Conservation (phyloP, 78 protist species). For the Mantamonas sphyraenae region DNA sequence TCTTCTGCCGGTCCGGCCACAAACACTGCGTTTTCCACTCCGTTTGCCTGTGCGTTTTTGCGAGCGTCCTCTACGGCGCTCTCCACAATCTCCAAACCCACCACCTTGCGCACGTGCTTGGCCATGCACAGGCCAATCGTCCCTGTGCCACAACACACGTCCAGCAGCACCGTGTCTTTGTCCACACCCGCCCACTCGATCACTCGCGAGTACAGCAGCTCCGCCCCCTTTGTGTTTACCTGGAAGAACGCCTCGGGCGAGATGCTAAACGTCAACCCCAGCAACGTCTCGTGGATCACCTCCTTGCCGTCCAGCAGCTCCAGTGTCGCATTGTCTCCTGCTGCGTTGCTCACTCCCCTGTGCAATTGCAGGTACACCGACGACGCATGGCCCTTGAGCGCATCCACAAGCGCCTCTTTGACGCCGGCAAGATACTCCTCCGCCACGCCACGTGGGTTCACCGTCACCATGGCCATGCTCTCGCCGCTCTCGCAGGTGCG, state of each 20-base stretch:
- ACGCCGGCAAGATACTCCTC: slow-evolving; percentile 11
- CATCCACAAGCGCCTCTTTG: not conserved
- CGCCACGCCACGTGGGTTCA: slow-evolving; percentile 13
- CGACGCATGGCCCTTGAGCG: not conserved
- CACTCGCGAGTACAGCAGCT: slow-evolving; percentile 2
- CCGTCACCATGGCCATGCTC: slow-evolving; percentile 34
- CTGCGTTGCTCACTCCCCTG: too few species aligned
- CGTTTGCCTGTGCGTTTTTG: slow-evolving; percentile 57
- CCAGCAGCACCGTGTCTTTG: too few species aligned
- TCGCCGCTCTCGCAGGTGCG: not conserved
- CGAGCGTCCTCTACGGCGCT: slow-evolving; percentile 67
- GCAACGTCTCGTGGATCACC: not conserved
- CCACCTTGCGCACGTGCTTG: slow-evolving; percentile 27
- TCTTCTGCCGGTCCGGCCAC: slow-evolving; percentile 54
- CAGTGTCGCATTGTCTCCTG: too few species aligned
- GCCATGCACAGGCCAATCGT: slow-evolving; percentile 78
- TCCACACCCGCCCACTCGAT: slow-evolving; percentile 43
- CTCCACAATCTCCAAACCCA: slow-evolving; percentile 72
- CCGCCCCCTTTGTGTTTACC: slow-evolving; percentile 40
- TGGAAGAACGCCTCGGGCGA: slow-evolving; percentile 70
- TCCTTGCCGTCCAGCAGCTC: not conserved
- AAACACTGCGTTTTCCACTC: slow-evolving; percentile 39
- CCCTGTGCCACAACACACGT: slow-evolving; percentile 92
- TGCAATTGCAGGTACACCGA: too few species aligned
- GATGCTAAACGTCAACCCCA: slow-evolving; percentile 16